These are phyloP conservation scores for Zelopaecilomyces penicillatus DNA, from an alignment of 2,329 filamentous ascomycete species.

Conservation along the genomic window DNA sequence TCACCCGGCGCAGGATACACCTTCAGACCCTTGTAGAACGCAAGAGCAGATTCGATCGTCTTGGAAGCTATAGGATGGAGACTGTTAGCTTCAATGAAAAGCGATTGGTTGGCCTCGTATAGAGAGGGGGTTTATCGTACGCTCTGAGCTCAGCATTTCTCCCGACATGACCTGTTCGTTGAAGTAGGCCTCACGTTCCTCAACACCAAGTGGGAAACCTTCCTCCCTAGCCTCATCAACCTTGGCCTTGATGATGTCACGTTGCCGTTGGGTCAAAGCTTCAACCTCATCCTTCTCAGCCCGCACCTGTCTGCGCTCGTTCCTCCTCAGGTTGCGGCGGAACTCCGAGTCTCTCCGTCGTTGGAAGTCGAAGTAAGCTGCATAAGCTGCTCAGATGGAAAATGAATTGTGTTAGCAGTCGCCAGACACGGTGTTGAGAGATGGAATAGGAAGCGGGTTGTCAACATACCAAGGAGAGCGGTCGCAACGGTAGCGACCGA, in stretches of 20 bases:
- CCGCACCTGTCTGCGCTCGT: conserved; percentile 64
- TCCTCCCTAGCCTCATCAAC: conserved; percentile 81
- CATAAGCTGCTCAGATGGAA: conserved; percentile 43
- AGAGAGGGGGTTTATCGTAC: conserved; percentile 39
- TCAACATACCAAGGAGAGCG: conserved; percentile 46
- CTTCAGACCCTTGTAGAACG: conserved; percentile 98
- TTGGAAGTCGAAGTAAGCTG: conserved; percentile 60
- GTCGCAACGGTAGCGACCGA: conserved; percentile 53
- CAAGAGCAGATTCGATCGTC: conserved; percentile 75
- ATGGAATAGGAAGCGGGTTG: neutral
- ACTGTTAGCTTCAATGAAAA: neutral
- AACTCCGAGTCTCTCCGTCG: conserved; percentile 57
- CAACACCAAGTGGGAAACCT: conserved; percentile 81
- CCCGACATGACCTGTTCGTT: conserved; percentile 90
- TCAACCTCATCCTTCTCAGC: conserved; percentile 65
- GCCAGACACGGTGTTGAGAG: neutral
- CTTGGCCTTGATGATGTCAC: conserved; percentile 62
- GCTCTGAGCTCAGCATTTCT: conserved; percentile 73
- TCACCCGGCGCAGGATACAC: conserved; percentile 92
- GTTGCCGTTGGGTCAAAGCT: conserved; percentile 56
- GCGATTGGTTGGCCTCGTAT: neutral
- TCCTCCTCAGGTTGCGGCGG: conserved; percentile 60
- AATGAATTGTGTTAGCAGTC: neutral
- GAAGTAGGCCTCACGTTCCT: conserved; percentile 94
- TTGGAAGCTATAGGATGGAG: conserved; percentile 45